Conservation (phyloP, 2,329 filamentous ascomycete genomes). For the Aspergillus thermomutatus region DNA sequence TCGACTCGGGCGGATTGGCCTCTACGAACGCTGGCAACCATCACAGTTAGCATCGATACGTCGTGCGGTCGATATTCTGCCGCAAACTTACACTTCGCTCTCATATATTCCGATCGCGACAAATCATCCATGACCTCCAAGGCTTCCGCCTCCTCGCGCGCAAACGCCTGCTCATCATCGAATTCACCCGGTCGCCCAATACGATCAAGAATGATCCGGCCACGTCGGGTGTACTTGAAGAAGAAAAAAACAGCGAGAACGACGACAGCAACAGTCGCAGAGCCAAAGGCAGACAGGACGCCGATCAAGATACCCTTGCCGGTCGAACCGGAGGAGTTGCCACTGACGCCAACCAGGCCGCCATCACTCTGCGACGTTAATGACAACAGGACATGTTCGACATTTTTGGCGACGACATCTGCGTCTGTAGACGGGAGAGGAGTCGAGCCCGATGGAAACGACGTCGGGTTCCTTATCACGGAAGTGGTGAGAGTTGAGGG, state of each 20-base stretch:
- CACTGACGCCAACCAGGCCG: conserved; percentile 30
- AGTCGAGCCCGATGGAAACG: conserved; percentile 21
- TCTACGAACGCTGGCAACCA: conserved; percentile 73
- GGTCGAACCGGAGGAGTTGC: conserved; percentile 50
- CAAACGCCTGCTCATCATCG: conserved; percentile 94
- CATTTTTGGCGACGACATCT: conserved; percentile 21
- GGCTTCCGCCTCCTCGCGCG: conserved; percentile 89
- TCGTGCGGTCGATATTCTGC: background rate
- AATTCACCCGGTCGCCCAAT: conserved; percentile 93
- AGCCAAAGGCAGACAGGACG: conserved; percentile 89
- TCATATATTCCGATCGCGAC: conserved; percentile 81
- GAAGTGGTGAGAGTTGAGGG: conserved; percentile 33
- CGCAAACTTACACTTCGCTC: conserved; percentile 75
- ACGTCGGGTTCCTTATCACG: conserved; percentile 27
- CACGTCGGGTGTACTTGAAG: conserved; percentile 83
- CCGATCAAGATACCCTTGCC: conserved; percentile 87
- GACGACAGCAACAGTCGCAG: conserved; percentile 77
- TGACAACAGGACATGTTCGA: conserved; percentile 39
- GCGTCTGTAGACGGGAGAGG: conserved; percentile 11
- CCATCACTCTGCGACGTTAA: conserved; percentile 23
- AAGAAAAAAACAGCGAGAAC: conserved; percentile 84
- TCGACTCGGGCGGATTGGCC: conserved; percentile 89
- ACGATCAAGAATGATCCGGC: conserved; percentile 88
- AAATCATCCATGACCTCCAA: conserved; percentile 95
- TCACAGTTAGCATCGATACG: conserved; percentile 2